Evolutionary conservation across 148 eudicot genomes (phyloP), one percentile per base, ranked within the genome.

Genomic region (Pharnaceum exiguum): DNA sequence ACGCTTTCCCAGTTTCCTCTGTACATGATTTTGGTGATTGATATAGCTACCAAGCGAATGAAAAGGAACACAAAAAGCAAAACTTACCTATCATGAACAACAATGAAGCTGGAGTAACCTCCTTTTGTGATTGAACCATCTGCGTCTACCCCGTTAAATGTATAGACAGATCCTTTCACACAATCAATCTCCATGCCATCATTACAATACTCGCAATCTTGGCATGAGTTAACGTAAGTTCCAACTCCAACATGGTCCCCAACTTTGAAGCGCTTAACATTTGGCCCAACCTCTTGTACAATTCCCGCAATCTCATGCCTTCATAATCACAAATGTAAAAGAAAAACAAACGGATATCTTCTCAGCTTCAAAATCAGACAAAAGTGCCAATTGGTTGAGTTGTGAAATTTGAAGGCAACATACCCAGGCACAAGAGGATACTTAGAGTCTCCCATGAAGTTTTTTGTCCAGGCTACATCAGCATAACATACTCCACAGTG

Each of bases 391-490:
- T 43, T n/a, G n/a, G n/a, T n/a, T 19, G 42, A 29, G 37, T 28
- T 32, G 27, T 15, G 16, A 30, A 21, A 16, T 25, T 40, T 31
- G 29, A 51, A 55, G n/a, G 39, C 7, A 42, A 63, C 76, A 45
- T 78, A 90, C 95, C 97, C 95, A 1, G 95, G 97, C 46, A 87
- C 95, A 18, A 90, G 40, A 27, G 97, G 97, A 63, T 91, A 91
- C 63, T 62, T 87, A 7, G 96, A 60, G 51, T 72, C 76, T 19
- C 77, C 78, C 35, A 39, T 29, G 23, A 31, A 8, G 62, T 82
- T 87, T 59, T 78, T 80, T 3, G 94, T 80, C 94, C 96, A 85
- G 21, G 37, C 46, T 52, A 91, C 94, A 75, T 87, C 98, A 52
- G 94, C 96, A 71, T 80, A 91, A 68, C 96, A 91, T 25, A 91